Evolutionary conservation across 2,329 filamentous ascomycete species (phyloP).

Genomic region (Aphanoascus verrucosus): DNA sequence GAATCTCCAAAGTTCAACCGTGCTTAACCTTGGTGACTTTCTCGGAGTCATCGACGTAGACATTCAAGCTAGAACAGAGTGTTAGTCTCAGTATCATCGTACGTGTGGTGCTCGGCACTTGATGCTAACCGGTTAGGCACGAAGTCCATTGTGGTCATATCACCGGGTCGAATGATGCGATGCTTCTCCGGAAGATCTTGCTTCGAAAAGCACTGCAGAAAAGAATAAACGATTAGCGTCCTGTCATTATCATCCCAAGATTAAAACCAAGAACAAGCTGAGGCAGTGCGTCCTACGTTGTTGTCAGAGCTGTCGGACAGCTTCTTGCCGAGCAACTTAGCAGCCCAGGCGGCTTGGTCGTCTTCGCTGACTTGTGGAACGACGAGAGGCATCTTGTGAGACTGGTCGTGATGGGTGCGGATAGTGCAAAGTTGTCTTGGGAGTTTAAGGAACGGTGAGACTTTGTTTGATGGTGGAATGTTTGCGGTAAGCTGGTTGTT

Average conservation of each 20-base stretch:
- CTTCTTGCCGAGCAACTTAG: slow-evolving; percentile 39
- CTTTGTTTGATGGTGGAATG: slow-evolving; percentile 1
- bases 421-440: background rate
- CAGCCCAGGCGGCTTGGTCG: slow-evolving; percentile 34
- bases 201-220: slow-evolving; percentile 34
- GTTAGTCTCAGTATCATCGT: background rate
- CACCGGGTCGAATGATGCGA: slow-evolving; percentile 33
- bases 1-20: slow-evolving; percentile 20
- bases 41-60: slow-evolving; percentile 36
- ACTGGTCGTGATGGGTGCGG: slow-evolving; percentile 3
- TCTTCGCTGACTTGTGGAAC: slow-evolving; percentile 34
- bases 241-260: background rate
- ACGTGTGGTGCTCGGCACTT: too few species aligned
- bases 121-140: slow-evolving; percentile 34
- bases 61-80: slow-evolving; percentile 29
- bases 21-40: slow-evolving; percentile 37
- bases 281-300: slow-evolving; percentile 20
- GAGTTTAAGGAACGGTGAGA: slow-evolving; percentile 4
- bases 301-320: slow-evolving; percentile 29
- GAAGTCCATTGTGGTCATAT: slow-evolving; percentile 34
- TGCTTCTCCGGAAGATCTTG: slow-evolving; percentile 37
- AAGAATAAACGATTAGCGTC: background rate
- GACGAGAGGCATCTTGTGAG: slow-evolving; percentile 37
- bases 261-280: background rate
- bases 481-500: background rate